Percentiles rank a stretch among this genome's conserved stretches.
These are phyloP conservation scores for Singerocomus rubriflavus DNA, from an alignment of 1,284 basidiomycete species.

Conservation along the genomic window DNA sequence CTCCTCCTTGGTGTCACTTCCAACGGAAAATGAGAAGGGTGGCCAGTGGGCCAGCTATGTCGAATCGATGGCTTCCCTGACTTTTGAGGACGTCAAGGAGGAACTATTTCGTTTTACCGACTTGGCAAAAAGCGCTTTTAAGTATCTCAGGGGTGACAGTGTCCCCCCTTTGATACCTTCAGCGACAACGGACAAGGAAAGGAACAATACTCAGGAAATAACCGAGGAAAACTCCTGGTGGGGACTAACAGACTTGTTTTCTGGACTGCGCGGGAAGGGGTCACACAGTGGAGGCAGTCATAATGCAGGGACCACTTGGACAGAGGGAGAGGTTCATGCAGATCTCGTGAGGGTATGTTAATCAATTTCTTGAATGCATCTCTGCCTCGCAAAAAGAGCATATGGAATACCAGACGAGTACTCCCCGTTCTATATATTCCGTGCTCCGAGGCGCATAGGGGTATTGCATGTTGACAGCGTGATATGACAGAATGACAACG, in stretches of 20 bases:
- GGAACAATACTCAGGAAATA: conserved; percentile 34
- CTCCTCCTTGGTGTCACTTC: conserved; percentile 35
- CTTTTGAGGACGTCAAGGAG: conserved; percentile 52
- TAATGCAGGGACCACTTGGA: conserved; percentile 46
- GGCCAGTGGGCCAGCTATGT: conserved; percentile 14
- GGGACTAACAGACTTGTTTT: conserved; percentile 66
- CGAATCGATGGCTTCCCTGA: conserved; percentile 45
- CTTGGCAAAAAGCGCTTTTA: conserved; percentile 54
- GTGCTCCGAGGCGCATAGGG: conserved; percentile 3
- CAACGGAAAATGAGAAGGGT: conserved; percentile 33
- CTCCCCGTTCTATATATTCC: conserved; percentile 1
- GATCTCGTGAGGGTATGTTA: conserved; percentile 65
- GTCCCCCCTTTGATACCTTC: conserved; percentile 37
- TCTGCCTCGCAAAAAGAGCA: not conserved
- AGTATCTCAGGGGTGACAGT: conserved; percentile 64
- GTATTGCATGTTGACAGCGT: conserved; percentile 12
- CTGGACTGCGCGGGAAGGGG: conserved; percentile 52
- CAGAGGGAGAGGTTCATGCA: conserved; percentile 76
- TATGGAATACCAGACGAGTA: conserved; percentile 2
- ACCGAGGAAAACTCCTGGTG: conserved; percentile 44
- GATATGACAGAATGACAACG: conserved; percentile 59
- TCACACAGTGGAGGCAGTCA: conserved; percentile 31
- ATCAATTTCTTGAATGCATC: not conserved
- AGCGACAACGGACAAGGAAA: conserved; percentile 13
- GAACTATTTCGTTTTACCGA: conserved; percentile 36